Evolutionary conservation across 1,139 yeast species (phyloP).

Genomic region (Pichia sp.): DNA sequence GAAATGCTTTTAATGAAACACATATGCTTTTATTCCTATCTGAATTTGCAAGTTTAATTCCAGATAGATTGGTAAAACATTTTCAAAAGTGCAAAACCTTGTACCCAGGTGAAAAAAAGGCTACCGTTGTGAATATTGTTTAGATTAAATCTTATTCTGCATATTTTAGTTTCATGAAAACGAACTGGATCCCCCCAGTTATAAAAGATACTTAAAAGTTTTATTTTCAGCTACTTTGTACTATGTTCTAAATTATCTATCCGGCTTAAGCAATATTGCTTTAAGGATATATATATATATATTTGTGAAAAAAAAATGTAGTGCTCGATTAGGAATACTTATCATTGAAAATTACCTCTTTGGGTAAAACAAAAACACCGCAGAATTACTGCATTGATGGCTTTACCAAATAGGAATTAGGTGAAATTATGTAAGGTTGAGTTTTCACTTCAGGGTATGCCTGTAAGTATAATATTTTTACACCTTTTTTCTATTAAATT

Average conservation of each 20-base stretch:
- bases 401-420: neutral
- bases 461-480: neutral
- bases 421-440: neutral
- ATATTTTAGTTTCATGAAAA: no score
- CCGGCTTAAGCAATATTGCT: no score
- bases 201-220: no score
- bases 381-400: neutral
- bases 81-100: conserved; percentile 8
- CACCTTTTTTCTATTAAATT: neutral
- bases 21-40: conserved; percentile 1
- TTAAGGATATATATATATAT: no score
- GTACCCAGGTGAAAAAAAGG: conserved; percentile 3
- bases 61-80: conserved; percentile 2
- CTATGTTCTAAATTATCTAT: no score
- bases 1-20: neutral
- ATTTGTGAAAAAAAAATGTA: no score
- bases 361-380: conserved; percentile 14
- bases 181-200: no score
- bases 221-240: no score
- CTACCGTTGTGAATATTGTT: neutral
- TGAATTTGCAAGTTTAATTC: conserved; percentile 5
- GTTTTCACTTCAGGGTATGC: neutral
- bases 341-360: conserved; percentile 9
- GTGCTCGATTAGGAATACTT: no score
- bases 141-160: no score